Base-by-base conservation (phyloP, 495 filamentous ascomycete species). In the Evansstolkia leycettana region DNA sequence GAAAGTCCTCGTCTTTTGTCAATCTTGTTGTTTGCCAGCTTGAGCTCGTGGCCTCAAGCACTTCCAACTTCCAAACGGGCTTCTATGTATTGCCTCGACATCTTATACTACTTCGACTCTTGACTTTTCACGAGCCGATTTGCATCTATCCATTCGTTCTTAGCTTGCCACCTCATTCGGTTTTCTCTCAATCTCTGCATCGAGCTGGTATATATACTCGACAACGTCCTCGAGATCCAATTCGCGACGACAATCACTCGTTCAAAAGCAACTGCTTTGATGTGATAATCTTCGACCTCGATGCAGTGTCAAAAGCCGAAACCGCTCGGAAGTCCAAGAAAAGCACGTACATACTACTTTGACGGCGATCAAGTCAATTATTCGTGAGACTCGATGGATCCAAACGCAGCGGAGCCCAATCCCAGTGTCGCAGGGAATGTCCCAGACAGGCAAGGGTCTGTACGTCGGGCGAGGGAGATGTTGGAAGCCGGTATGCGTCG, bases 391-490 rank as follows among this genome's bases (percentile, higher is more conserved):
- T 23, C 20, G 47, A 54, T 46, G 50, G 38, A 40, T 42, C 39
- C n/a, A 31, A 27, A 31, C 6, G 16, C 12, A 31, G 35, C 7
- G 15, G 34, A 17, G 30, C n/a, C 35, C 12, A 39, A 28, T 31
- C 31, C 35, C 12, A 30, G 10, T 17, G 29, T 33, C 15, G 34
- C 46, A 16, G 48, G 42, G n/a, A 28, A 41, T 14, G 35, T 34
- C 2, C 37, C 46, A 9, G 31, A 46, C 16, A 44, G 48, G 15
- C 50, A 57, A 37, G 65, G 64, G 18, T 71, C 67, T 7, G 64
- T 71, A 11, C 60, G 57, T 34, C 55, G 58, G 38, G 69, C 59
- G 26, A 70, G 60, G 50, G 67, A 75, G 44, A 57, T 73, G 51
- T 50, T 73, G 41, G 55, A 66, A 34, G 67, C 70, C 25, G 68